phyloP scores from a whole-genome alignment of 257 asterid species.

The Jaltomata sinuosa region DNA sequence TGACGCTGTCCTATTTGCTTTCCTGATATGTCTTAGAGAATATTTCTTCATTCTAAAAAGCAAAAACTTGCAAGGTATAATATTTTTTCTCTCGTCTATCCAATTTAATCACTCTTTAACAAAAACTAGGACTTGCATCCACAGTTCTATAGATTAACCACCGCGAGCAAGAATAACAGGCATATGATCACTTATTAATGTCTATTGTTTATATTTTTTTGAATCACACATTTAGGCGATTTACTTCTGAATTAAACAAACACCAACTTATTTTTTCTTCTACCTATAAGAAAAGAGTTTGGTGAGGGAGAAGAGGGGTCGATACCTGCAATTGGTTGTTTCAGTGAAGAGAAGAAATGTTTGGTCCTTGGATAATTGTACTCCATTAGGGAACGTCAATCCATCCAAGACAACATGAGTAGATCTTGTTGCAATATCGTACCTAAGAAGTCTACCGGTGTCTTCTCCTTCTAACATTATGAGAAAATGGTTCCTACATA shows the following conservation, averaged over 20 bases:
- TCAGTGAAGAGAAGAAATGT: slow-evolving; percentile 73
- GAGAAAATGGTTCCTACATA: slow-evolving; percentile 64
- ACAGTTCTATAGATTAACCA: no score
- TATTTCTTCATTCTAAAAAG: no score
- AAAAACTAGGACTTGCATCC: no score
- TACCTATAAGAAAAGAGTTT: not conserved
- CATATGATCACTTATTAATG: no score
- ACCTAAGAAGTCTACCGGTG: slow-evolving; percentile 70
- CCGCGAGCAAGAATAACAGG: no score
- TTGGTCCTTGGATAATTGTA: slow-evolving; percentile 74
- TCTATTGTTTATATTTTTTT: no score
- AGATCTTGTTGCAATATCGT: slow-evolving; percentile 56
- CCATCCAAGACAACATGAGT: slow-evolving; percentile 69
- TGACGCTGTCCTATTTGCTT: no score
- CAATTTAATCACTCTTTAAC: no score
- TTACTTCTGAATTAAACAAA: not conserved
- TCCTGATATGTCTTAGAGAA: no score
- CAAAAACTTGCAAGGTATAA: not conserved
- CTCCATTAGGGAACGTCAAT: slow-evolving; percentile 81
- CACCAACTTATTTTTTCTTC: not conserved
- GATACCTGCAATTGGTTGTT: slow-evolving; percentile 85
- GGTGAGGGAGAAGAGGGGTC: not conserved
- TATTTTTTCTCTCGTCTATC: not conserved
- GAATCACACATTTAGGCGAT: not conserved
- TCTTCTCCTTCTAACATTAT: slow-evolving; percentile 85